Evolutionary conservation across 2,329 filamentous ascomycete genomes (phyloP).

Genomic region (Epichloe sp.): DNA sequence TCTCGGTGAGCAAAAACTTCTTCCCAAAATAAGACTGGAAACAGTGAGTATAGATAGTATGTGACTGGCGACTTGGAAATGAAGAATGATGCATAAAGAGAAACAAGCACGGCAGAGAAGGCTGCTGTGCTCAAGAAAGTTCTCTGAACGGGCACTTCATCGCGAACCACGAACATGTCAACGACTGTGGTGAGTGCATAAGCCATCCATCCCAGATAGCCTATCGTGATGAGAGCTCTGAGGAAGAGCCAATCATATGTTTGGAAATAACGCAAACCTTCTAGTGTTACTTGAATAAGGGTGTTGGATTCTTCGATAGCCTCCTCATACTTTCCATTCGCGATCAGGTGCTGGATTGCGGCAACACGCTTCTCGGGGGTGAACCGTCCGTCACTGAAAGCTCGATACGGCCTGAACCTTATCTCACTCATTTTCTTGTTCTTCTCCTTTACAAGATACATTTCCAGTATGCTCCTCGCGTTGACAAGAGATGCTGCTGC

Average conservation of each 20-base stretch:
- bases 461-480: slow-evolving; percentile 76
- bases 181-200: slow-evolving; percentile 84
- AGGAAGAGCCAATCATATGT: slow-evolving; percentile 98
- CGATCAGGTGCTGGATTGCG: slow-evolving; percentile 56
- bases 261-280: slow-evolving; percentile 84
- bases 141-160: slow-evolving; percentile 47
- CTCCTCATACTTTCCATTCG: slow-evolving; percentile 51
- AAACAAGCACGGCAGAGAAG: slow-evolving; percentile 65
- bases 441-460: slow-evolving; percentile 89
- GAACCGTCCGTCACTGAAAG: slow-evolving; percentile 49
- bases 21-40: slow-evolving; percentile 93
- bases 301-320: slow-evolving; percentile 68
- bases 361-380: slow-evolving; percentile 53
- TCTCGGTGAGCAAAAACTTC: slow-evolving; percentile 71
- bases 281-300: slow-evolving; percentile 63
- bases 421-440: slow-evolving; percentile 65
- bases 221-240: slow-evolving; percentile 72
- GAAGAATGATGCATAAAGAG: slow-evolving; percentile 65
- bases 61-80: slow-evolving; percentile 66
- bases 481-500: slow-evolving; percentile 77
- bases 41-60: slow-evolving; percentile 87
- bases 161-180: slow-evolving; percentile 28
- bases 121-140: slow-evolving; percentile 43
- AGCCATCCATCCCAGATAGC: slow-evolving; percentile 91
- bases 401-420: slow-evolving; percentile 62